Conservation (phyloP, 2,329 filamentous ascomycete genomes). For the Teratosphaeria gauchensis region DNA sequence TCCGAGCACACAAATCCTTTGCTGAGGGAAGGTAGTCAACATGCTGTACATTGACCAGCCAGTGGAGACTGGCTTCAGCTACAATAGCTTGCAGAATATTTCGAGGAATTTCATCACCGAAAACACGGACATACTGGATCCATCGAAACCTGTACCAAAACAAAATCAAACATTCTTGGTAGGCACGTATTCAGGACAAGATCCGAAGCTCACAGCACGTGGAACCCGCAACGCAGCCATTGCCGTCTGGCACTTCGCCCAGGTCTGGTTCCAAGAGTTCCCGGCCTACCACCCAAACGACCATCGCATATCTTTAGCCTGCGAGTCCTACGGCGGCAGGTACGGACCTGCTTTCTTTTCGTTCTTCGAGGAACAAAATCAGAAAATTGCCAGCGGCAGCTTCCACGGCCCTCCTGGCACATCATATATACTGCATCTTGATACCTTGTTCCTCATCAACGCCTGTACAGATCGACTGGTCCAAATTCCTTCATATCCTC, state of each 20-base stretch:
- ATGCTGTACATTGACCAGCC: constrained; percentile 28
- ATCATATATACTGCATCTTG: constrained; percentile 41
- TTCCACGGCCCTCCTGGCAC: neutral
- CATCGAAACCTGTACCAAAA: constrained; percentile 23
- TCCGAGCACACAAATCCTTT: neutral
- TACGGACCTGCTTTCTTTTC: constrained; percentile 55
- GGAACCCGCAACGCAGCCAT: constrained; percentile 45
- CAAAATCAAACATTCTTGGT: constrained; percentile 45
- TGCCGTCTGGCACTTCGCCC: constrained; percentile 50
- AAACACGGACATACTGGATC: constrained; percentile 20
- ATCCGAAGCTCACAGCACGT: constrained; percentile 36
- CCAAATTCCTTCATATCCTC: constrained; percentile 47
- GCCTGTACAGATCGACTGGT: constrained; percentile 57
- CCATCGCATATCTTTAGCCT: constrained; percentile 43
- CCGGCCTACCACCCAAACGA: constrained; percentile 52
- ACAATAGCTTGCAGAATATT: constrained; percentile 44
- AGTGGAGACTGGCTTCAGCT: constrained; percentile 52
- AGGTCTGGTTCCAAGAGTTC: constrained; percentile 55
- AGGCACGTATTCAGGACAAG: constrained; percentile 43
- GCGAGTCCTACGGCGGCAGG: constrained; percentile 48
- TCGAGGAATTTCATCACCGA: constrained; percentile 12
- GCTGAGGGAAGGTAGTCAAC: constrained; percentile 6
- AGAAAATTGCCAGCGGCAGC: neutral
- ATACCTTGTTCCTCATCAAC: constrained; percentile 57
- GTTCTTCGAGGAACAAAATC: constrained; percentile 30